Conservation (phyloP, 1,284 basidiomycete genomes). For the Erythrobasidium hasegawianum region DNA sequence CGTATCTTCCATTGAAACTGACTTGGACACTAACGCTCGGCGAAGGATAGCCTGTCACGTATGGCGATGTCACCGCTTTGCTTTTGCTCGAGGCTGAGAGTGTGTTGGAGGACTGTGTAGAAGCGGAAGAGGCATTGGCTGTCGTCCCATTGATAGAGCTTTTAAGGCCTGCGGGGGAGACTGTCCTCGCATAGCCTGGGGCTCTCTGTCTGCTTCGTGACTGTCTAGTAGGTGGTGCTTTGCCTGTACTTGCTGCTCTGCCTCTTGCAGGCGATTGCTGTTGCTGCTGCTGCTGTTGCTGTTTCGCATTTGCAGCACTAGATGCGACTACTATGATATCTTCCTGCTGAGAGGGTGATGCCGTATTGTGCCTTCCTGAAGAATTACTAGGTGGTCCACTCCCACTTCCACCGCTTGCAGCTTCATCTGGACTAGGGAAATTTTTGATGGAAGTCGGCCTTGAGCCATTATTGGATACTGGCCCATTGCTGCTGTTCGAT, state of each 20-base stretch:
- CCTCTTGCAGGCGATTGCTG: slow-evolving; percentile 15
- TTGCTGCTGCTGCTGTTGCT: not conserved
- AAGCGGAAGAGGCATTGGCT: not conserved
- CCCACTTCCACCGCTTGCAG: too few species aligned
- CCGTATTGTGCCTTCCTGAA: too few species aligned
- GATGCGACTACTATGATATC: not conserved
- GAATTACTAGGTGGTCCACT: not conserved
- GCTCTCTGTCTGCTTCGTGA: slow-evolving; percentile 19
- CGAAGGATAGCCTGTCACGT: slow-evolving; percentile 2
- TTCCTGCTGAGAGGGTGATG: not conserved
- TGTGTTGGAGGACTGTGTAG: not conserved
- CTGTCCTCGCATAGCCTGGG: slow-evolving; percentile 23
- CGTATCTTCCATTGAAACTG: not conserved
- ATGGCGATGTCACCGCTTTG: not conserved
- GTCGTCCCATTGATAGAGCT: not conserved
- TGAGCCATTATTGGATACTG: too few species aligned
- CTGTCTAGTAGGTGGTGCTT: slow-evolving; percentile 17
- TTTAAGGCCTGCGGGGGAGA: slow-evolving; percentile 20
- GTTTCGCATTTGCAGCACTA: not conserved
- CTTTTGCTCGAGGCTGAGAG: not conserved
- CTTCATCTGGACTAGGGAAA: too few species aligned
- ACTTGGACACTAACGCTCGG: not conserved
- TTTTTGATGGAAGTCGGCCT: too few species aligned
- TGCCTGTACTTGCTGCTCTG: slow-evolving; percentile 16
- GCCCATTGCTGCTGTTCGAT: too few species aligned